These are phyloP conservation scores for Prunus dulcis DNA, from an alignment of 306 rosid species.

Conservation along the genomic window DNA sequence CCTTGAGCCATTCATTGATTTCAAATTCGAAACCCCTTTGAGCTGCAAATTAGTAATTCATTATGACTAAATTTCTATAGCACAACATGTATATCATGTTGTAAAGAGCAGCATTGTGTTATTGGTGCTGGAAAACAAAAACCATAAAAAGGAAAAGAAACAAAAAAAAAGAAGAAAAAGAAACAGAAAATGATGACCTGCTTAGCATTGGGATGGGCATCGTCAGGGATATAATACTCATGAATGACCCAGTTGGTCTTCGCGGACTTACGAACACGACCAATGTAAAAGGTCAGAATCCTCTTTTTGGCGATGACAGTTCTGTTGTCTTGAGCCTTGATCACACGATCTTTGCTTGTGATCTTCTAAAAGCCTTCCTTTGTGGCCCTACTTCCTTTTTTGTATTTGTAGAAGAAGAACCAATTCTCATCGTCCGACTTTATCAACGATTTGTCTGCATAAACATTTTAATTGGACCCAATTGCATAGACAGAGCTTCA, in stretches of 20 bases:
- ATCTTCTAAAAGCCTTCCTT: conserved; percentile 60
- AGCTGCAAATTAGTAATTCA: background rate
- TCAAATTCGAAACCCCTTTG: background rate
- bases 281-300: conserved; percentile 49
- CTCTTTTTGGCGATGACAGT: conserved; percentile 54
- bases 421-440: conserved; percentile 43
- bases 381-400: conserved; percentile 35
- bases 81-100: background rate
- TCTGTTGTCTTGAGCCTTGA: conserved; percentile 25
- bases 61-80: background rate
- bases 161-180: background rate
- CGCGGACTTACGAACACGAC: conserved; percentile 23
- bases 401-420: conserved; percentile 45
- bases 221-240: conserved; percentile 40
- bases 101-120: background rate
- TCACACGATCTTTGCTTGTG: conserved; percentile 42
- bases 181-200: conserved; percentile 33
- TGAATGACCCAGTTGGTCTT: conserved; percentile 64
- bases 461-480: background rate
- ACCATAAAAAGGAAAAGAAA: background rate
- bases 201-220: background rate
- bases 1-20: background rate
- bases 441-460: conserved; percentile 26
- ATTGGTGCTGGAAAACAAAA: background rate
- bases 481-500: background rate